Base-by-base conservation (phyloP, 2,329 filamentous ascomycete species). In the Ceratocystis destructans region DNA sequence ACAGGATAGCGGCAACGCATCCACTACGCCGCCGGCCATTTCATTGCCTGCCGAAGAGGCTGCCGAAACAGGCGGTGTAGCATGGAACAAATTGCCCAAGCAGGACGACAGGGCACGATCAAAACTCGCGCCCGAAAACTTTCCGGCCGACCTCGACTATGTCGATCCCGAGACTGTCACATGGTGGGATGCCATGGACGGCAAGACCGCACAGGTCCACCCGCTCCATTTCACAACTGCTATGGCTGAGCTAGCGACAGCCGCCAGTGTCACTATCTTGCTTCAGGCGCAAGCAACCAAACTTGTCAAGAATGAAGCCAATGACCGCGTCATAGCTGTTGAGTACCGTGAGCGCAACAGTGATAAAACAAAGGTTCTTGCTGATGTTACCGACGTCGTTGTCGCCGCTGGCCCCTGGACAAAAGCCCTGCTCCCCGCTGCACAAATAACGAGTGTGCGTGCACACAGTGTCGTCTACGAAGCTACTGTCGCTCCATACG, bases 151-250 rank as follows among this genome's bases (percentile, higher is more conserved):
- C 69, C 78, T 97, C 12, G 87, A 96, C 74, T 99, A 92, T 91
- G 80, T 97, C 53, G 83, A 88, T 64, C 77, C 81, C 1, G 83
- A 86, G 3, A 77, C 86, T 1, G 77, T 96, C 25, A 77, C 78
- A 64, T 79, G 80, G 22, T 97, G 96, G 76, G 84, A 89, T 44
- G 85, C 87, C 73, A 96, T 97, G 90, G 90, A 90, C 28, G 70
- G 73, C 1, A 89, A 90, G 69, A 97, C 94, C 1, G 89, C 94
- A 0, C 94, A 99, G 76, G 93, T 97, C 2, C 93, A 99, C 72
- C 94, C 94, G 0, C 89, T 87, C 69, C 86, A 90, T 57, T 97
- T 99, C 73, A 97, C 94, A 0, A 93, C 84, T 0, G 81, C 86
- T 17, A 95, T 97, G 75, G 89, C 89, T 3, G 79, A 84, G 53